Base-by-base conservation (phyloP, 345 rosid genomes). In the Theobroma cacao region DNA sequence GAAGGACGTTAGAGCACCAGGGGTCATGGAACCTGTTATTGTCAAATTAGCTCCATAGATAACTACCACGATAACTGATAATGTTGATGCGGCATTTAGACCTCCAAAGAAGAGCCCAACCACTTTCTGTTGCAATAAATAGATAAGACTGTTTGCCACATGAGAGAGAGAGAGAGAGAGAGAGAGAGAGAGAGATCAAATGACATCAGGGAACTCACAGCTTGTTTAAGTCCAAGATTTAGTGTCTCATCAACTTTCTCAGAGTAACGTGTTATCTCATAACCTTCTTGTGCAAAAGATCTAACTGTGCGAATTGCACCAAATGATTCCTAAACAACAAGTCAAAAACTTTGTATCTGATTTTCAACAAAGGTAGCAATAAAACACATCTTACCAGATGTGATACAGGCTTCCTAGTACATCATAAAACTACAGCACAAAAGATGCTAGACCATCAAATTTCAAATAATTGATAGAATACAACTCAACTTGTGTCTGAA, bases 221-320 rank as follows among this genome's bases (percentile, higher is more conserved):
- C 99, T 90, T 91, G 97, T 85, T 83, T 86, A 74, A 95, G 96
- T 81, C 98, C 99, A 50, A 95, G 89, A 77, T 85, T 86, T 74
- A 95, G 80, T 22, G 99, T 93, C 81, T 92, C 97, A 61, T 93
- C 94, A 4, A 95, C 99, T 89, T 95, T 90, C 69, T 88, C 81
- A 1, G 94, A 89, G 85, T 95, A 95, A 52, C 81, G 86, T 72
- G 95, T 89, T 69, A 88, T 87, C 81, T 89, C 91, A 70, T 81
- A 82, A 66, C 63, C 65, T 89, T 95, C 98, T 83, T 93, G 93
- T 8, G 99, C 98, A 82, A 95, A 95, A 77, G 98, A 91, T 86
- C 99, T 89, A 62, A 95, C 99, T 0, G 99, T 95, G 64, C 98
- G 92, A 83, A 93, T 86, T 59, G 99, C 98, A 6, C 99, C 97